These are phyloP conservation scores for Skeletonema grethae DNA, from an alignment of 108 stramenopile species.

Conservation along the genomic window DNA sequence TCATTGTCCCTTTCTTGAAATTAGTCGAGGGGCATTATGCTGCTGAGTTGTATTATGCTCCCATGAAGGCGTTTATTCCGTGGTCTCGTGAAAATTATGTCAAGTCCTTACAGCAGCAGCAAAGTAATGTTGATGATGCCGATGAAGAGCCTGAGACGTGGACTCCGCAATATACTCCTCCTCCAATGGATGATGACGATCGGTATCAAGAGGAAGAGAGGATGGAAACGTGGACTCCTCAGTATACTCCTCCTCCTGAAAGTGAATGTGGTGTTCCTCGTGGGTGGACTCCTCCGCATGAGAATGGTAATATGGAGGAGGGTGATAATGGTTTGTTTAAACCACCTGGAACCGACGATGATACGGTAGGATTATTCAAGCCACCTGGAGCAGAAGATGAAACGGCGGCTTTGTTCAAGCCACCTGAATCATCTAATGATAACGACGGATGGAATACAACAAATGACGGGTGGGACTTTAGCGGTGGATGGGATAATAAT, in stretches of 20 bases:
- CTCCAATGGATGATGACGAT: conserved; percentile 8
- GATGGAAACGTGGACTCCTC: conserved; percentile 46
- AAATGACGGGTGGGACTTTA: conserved; percentile 37
- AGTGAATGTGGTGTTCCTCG: conserved; percentile 27
- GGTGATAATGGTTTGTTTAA: conserved; percentile 17
- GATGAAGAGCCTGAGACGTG: conserved; percentile 16
- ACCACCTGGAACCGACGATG: conserved; percentile 6
- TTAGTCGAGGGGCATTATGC: conserved; percentile 16
- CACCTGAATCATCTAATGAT: conserved; percentile 1
- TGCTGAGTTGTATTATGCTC: conserved; percentile 34
- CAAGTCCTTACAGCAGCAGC: conserved; percentile 28
- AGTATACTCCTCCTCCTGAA: conserved; percentile 47
- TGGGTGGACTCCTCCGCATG: conserved; percentile 12
- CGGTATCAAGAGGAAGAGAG: neutral
- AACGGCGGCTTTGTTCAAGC: neutral
- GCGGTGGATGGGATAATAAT: conserved; percentile 14
- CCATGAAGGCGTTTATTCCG: conserved; percentile 33
- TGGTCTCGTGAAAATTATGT: conserved; percentile 50
- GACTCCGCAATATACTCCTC: conserved; percentile 38
- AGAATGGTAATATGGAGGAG: neutral
- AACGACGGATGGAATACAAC: conserved; percentile 22
- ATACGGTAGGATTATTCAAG: neutral
- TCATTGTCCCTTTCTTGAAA: conserved; percentile 52
- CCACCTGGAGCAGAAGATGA: conserved; percentile 13
- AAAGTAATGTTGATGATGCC: conserved; percentile 29